Evolutionary conservation across 805 yeast genomes (phyloP), one percentile per base, ranked within the genome.

Genomic region (Saccharomycopsis microspora): DNA sequence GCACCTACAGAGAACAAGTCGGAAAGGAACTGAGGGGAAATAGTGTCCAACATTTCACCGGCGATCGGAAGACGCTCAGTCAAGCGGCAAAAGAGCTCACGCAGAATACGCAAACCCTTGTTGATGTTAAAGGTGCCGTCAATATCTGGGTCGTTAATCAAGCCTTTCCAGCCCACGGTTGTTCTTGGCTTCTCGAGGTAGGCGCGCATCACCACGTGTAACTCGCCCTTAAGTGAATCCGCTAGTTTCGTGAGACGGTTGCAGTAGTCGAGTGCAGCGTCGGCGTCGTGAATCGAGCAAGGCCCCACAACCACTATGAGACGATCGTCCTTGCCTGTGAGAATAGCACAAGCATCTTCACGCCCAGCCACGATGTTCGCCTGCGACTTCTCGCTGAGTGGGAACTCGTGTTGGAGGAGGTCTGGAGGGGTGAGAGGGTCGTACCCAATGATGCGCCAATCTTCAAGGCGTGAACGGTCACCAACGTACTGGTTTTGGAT

Each of bases 91-190:
- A 84, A 90, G 64, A 93, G 75, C 62, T 83, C 75, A 70, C 98
- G 81, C 8, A 97, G 78, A 38, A 85, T 76, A 59, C 87, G 78
- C 55, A 90, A 74, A 60, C 98, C 98, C 69, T 87, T 86, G 76
- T 90, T 90, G 65, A 90, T 93, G 64, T 90, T 83, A 78, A 83
- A 93, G 43, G 96, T 73, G 60, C 85, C 84, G 67, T 90, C 86
- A 52, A 90, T 78, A 60, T 90, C 95, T 42, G 98, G 98, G 67
- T 90, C 98, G 66, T 90, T 90, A 64, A 90, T 88, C 60, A 90
- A 73, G 59, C 98, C 98, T 69, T 90, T 90, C 98, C 98, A 90
- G 55, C 98, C 98, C 47, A 90, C 97, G 29, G 97, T 90, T 54
- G 98, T 90, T 73, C 98, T 83, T 60, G 98, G 98, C 69, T 90